Conservation (phyloP, 1,284 basidiomycete genomes). For the Cutaneotrichosporon sp. region DNA sequence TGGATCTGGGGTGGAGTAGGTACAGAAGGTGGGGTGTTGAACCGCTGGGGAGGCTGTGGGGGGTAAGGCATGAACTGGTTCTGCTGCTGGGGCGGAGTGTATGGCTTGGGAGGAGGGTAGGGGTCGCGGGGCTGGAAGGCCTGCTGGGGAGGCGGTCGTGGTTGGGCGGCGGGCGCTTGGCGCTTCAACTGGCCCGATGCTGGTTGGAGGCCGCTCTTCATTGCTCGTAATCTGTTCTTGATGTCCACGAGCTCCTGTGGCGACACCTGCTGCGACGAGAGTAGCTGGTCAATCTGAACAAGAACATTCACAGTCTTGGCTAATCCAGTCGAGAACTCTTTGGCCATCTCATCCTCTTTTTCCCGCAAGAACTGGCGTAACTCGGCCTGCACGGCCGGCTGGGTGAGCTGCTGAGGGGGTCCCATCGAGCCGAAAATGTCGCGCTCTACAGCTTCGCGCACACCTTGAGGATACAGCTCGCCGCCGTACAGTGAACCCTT, state of each 20-base stretch:
- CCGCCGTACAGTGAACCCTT: conserved; percentile 70
- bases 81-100: conserved; percentile 2
- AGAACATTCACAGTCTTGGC: conserved; percentile 38
- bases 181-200: conserved; percentile 19
- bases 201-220: conserved; percentile 44
- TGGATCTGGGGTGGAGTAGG: conserved; percentile 19
- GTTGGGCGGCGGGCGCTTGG: conserved; percentile 21
- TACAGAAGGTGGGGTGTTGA: conserved; percentile 25
- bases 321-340: conserved; percentile 18
- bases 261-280: conserved; percentile 31
- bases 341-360: conserved; percentile 39
- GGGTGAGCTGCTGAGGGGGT: conserved; percentile 9
- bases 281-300: conserved; percentile 35
- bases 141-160: conserved; percentile 34
- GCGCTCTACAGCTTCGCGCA: conserved; percentile 38
- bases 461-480: conserved; percentile 58
- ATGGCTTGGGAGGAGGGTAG: conserved; percentile 16
- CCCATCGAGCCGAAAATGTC: conserved; percentile 35
- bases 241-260: conserved; percentile 40
- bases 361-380: conserved; percentile 23
- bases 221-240: conserved; percentile 35
- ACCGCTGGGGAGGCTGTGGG: conserved; percentile 10
- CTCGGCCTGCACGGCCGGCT: conserved; percentile 21
- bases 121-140: conserved; percentile 31
- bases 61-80: conserved; percentile 15